These are phyloP conservation scores for Wickerhamiella sorbophila DNA, from an alignment of 805 yeast species.

Conservation along the genomic window DNA sequence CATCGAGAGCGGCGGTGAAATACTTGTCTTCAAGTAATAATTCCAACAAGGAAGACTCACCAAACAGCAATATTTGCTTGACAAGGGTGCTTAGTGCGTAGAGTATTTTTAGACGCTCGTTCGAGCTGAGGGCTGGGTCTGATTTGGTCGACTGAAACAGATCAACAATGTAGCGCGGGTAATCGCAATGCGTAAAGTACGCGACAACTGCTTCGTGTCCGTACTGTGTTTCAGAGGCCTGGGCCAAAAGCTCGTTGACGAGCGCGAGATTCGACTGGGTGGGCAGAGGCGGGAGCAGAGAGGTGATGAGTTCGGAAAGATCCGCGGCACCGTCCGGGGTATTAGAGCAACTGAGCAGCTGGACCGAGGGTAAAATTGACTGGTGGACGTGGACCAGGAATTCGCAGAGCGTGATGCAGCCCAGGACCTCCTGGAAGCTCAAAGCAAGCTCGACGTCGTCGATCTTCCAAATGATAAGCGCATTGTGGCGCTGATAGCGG, in stretches of 20 bases:
- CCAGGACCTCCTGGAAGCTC: slow-evolving; percentile 82
- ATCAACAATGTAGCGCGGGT: slow-evolving; percentile 36
- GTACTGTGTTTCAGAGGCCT: slow-evolving; percentile 46
- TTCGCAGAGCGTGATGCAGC: slow-evolving; percentile 73
- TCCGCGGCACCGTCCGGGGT: slow-evolving; percentile 27
- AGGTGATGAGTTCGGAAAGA: slow-evolving; percentile 62
- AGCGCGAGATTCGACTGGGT: slow-evolving; percentile 36
- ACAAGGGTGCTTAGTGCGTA: slow-evolving; percentile 59
- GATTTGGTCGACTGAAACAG: slow-evolving; percentile 27
- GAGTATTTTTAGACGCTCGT: slow-evolving; percentile 37
- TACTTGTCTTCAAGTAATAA: slow-evolving; percentile 38
- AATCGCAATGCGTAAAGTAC: slow-evolving; percentile 40
- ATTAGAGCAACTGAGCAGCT: slow-evolving; percentile 17
- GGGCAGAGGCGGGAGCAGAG: slow-evolving; percentile 51
- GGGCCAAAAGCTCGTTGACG: slow-evolving; percentile 43
- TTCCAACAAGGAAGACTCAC: slow-evolving; percentile 51
- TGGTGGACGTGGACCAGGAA: slow-evolving; percentile 63
- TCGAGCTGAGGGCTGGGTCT: neutral
- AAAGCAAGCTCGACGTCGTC: slow-evolving; percentile 63
- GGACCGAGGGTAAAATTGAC: slow-evolving; percentile 48
- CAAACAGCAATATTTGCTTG: slow-evolving; percentile 51
- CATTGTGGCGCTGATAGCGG: slow-evolving; percentile 86
- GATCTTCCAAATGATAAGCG: slow-evolving; percentile 79
- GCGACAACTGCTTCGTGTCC: slow-evolving; percentile 46
- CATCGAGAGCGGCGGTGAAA: slow-evolving; percentile 53